Conservation (phyloP, 2,329 filamentous ascomycete species). For the Teratosphaeriaceae sp. region DNA sequence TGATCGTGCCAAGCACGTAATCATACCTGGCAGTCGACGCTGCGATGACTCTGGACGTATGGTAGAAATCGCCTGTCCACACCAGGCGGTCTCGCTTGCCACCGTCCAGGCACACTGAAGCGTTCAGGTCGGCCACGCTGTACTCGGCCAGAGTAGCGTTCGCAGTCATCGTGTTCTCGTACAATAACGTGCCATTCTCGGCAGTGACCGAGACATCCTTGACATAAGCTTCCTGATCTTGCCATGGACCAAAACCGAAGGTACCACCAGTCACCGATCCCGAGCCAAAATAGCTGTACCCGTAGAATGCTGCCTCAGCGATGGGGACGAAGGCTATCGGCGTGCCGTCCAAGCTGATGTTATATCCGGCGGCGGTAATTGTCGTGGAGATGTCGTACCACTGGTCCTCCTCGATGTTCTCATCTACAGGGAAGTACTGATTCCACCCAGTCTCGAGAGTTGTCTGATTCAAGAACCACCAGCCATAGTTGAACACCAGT, state of each 20-base stretch:
- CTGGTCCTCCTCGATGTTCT: slow-evolving; percentile 25
- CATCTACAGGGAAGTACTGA: slow-evolving; percentile 22
- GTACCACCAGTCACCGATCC: slow-evolving; percentile 19
- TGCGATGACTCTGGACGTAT: slow-evolving; percentile 33
- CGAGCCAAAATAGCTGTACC: slow-evolving; percentile 5
- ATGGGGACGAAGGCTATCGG: slow-evolving; percentile 18
- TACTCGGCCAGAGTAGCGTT: slow-evolving; percentile 32
- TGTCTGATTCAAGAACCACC: slow-evolving; percentile 32
- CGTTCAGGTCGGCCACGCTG: slow-evolving; percentile 28
- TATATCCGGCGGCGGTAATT: slow-evolving; percentile 23
- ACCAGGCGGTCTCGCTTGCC: slow-evolving; percentile 37
- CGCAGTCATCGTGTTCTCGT: slow-evolving; percentile 26
- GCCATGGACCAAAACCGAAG: slow-evolving; percentile 37
- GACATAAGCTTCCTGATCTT: slow-evolving; percentile 34
- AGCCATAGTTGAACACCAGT: slow-evolving; percentile 30
- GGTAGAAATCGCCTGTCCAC: slow-evolving; percentile 39
- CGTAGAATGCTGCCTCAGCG: slow-evolving; percentile 14
- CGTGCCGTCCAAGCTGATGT: slow-evolving; percentile 24
- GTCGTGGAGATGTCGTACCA: slow-evolving; percentile 36
- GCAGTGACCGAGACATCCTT: slow-evolving; percentile 30
- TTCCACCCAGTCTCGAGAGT: slow-evolving; percentile 24
- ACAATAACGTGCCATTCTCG: slow-evolving; percentile 27
- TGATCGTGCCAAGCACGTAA: slow-evolving; percentile 29
- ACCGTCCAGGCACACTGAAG: slow-evolving; percentile 36
- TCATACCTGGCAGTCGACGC: slow-evolving; percentile 33